A percentile compares a stretch with the other conserved stretches of the same genome.
These are phyloP conservation scores for Pleurotus djamor DNA, from an alignment of 768 basidiomycete species.

Conservation along the genomic window DNA sequence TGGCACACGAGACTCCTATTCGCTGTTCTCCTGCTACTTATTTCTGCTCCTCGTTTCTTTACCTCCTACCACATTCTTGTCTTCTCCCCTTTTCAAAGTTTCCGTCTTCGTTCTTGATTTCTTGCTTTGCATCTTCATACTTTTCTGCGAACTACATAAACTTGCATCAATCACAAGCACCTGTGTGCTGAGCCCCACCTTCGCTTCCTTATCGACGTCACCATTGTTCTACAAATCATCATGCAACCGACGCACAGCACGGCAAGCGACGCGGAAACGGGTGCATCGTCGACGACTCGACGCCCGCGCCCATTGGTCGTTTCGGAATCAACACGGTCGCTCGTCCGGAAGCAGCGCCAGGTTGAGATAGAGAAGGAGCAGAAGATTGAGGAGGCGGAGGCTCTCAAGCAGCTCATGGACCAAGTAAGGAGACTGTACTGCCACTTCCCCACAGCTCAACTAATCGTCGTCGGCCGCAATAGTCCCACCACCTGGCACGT, in stretches of 20 bases:
- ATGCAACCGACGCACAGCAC: neutral
- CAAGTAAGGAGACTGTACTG: neutral
- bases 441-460: neutral
- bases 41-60: too few relatives aligned
- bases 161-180: too few relatives aligned
- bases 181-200: too few relatives aligned
- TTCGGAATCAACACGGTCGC: neutral
- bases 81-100: too few relatives aligned
- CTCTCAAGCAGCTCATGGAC: neutral
- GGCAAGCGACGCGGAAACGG: neutral
- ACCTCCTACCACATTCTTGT: too few relatives aligned
- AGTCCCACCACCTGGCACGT: conserved; percentile 1
- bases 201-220: neutral
- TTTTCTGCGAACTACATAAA: neutral
- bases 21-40: too few relatives aligned
- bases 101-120: neutral
- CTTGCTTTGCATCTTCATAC: neutral
- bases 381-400: conserved; percentile 5
- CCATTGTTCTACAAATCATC: neutral
- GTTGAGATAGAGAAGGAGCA: conserved; percentile 7
- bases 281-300: neutral
- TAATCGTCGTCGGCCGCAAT: neutral
- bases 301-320: neutral
- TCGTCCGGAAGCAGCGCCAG: conserved; percentile 2
- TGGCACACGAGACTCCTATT: too few relatives aligned